phyloP scores from a whole-genome alignment of 768 basidiomycete species.

The Leccinum arenicola region DNA sequence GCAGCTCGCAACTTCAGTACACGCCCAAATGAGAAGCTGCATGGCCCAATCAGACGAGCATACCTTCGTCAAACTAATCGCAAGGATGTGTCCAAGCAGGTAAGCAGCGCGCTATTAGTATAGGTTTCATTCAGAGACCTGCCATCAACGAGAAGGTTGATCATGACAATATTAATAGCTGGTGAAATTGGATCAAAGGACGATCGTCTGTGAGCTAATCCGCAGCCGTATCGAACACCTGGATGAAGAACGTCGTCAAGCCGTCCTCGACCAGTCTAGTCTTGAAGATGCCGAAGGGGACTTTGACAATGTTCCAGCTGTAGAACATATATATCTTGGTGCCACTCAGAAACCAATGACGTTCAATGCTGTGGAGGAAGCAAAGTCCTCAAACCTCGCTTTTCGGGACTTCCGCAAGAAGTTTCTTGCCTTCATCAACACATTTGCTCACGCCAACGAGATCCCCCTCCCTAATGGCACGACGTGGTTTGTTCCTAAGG shows the following conservation, averaged over 20 bases:
- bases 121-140: too few species aligned
- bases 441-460: too few species aligned
- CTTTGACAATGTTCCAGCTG: too few species aligned
- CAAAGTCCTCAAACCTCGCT: too few species aligned
- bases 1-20: not conserved
- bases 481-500: too few species aligned
- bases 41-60: not conserved
- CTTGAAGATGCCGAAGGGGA: not conserved
- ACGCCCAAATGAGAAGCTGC: not conserved
- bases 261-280: not conserved
- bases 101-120: not conserved
- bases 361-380: too few species aligned
- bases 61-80: not conserved
- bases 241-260: not conserved
- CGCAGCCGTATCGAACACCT: not conserved
- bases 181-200: not conserved
- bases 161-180: not conserved
- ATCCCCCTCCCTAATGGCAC: too few species aligned
- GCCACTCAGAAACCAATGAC: too few species aligned
- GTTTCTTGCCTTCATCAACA: too few species aligned
- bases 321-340: too few species aligned
- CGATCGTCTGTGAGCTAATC: not conserved
- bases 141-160: not conserved
- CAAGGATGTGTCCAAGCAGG: not conserved
- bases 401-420: too few species aligned